Percentiles rank a stretch among this genome's conserved stretches.
These are phyloP conservation scores for Eremomyces bilateralis DNA, from an alignment of 495 filamentous ascomycete species.

Conservation along the genomic window DNA sequence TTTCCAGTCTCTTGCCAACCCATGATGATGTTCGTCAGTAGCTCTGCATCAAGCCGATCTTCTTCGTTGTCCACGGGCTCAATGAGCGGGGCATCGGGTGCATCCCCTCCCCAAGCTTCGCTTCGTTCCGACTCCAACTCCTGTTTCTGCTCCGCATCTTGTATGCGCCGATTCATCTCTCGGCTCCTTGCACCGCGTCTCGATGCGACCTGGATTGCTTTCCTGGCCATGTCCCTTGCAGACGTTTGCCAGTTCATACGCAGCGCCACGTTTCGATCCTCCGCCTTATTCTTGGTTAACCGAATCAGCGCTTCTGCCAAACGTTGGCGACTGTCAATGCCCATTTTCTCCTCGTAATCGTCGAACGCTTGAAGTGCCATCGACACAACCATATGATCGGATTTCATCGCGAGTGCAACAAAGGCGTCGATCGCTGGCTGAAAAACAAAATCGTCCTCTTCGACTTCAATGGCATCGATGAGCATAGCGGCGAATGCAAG, in stretches of 20 bases:
- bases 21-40: conserved; percentile 38
- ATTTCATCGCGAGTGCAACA: conserved; percentile 29
- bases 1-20: conserved; percentile 52
- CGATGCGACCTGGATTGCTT: neutral
- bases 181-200: neutral
- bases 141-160: neutral
- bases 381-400: too few relatives aligned
- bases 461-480: conserved; percentile 37
- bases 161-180: too few relatives aligned
- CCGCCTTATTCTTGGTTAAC: too few relatives aligned
- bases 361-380: too few relatives aligned
- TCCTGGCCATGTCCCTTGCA: neutral
- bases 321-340: conserved; percentile 2
- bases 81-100: neutral
- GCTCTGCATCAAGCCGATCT: conserved; percentile 15
- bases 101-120: neutral
- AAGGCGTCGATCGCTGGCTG: conserved; percentile 27
- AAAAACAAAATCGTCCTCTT: conserved; percentile 25
- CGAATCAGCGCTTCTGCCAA: conserved; percentile 30
- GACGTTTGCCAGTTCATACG: conserved; percentile 4
- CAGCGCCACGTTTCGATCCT: conserved; percentile 21
- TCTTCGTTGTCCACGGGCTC: neutral
- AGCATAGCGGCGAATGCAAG: too few relatives aligned
- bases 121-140: neutral
- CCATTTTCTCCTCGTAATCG: too few relatives aligned